Evolutionary conservation across 352 stramenopile genomes (phyloP).

Genomic region (Phytophthora constricta): DNA sequence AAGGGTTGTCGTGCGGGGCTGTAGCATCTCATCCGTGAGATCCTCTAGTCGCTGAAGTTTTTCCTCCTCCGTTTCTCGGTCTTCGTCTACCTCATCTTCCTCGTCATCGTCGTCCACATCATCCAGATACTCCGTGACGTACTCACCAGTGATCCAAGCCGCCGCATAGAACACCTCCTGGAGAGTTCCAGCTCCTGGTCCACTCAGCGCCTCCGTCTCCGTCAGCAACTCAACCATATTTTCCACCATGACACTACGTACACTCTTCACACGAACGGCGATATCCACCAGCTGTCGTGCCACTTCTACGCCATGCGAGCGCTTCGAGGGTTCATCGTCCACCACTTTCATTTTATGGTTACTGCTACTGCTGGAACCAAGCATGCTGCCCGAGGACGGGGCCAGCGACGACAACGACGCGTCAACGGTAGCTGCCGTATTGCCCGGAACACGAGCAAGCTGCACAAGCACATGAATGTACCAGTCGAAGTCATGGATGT

Average conservation of each 20-base stretch:
- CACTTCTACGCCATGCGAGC: constrained; percentile 87
- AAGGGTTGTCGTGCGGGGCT: constrained; percentile 83
- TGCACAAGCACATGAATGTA: constrained; percentile 98
- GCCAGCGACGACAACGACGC: constrained; percentile 41
- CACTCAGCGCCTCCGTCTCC: constrained; percentile 83
- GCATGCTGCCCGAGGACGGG: constrained; percentile 52
- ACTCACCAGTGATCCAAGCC: constrained; percentile 99
- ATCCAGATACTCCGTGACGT: constrained; percentile 92
- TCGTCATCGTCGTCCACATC: constrained; percentile 83
- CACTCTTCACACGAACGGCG: constrained; percentile 95
- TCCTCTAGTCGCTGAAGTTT: constrained; percentile 90
- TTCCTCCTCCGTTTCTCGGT: constrained; percentile 73
- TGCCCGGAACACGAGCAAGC: constrained; percentile 92
- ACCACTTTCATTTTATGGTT: constrained; percentile 31
- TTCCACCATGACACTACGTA: constrained; percentile 95
- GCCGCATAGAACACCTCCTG: constrained; percentile 95
- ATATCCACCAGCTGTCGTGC: constrained; percentile 97
- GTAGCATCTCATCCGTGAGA: constrained; percentile 80
- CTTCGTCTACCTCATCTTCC: constrained; percentile 77
- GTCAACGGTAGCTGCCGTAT: constrained; percentile 45
- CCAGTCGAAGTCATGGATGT: constrained; percentile 98
- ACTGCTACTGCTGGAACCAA: constrained; percentile 35
- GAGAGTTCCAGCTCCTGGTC: constrained; percentile 82
- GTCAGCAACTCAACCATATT: constrained; percentile 95
- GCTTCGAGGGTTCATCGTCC: constrained; percentile 38